Base-by-base conservation (phyloP, 116 monocot species). In the Thalassia testudinum region DNA sequence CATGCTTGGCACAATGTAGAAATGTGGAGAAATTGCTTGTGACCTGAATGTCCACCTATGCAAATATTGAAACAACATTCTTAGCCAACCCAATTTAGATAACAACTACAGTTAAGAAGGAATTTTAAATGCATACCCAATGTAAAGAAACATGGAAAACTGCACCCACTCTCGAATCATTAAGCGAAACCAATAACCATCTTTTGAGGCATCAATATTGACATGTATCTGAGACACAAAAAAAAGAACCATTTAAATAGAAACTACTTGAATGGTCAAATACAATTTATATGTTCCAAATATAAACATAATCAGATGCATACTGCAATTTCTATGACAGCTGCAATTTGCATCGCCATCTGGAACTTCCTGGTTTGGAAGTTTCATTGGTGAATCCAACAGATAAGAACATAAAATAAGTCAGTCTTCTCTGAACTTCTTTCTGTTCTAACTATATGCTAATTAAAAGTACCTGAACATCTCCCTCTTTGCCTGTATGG, bases 1-100 rank as follows among this genome's bases (percentile, higher is more conserved):
- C 63, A 80, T 43, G 38, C 54, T 57, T 12, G 81, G 81, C 64
- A 85, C 73, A 30, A 79, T 68, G 47, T 68, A 77, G 55, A 97
- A 85, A 73, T 63, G 76, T 27, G 72, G 54, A 44, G 85, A 65
- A 24, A 75, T 58, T 53, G 76, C 70, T 44, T 65, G 66, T 49
- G 78, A 72, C 66, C 97, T 85, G 52, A 97, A 97, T 12, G 78
- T 85, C 89, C 89, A 97, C 62, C 97, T 97, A 52, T 34, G 6
- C 30, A 5, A 48, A 8, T 12, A 50, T 27, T 44, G 61, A 11
- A 21, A 14, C 0, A 26, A 18, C 40, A 50, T 23, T 1, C 14
- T 19, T 19, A 50, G 17, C 5, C 45, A 0, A 40, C 1, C 21
- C 7, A 17, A 25, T 15, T 13, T 10, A n/a, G 13, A 30, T 1